Base-by-base conservation (phyloP, 1,139 yeast genomes). In the Yamadazyma epiphylla region DNA sequence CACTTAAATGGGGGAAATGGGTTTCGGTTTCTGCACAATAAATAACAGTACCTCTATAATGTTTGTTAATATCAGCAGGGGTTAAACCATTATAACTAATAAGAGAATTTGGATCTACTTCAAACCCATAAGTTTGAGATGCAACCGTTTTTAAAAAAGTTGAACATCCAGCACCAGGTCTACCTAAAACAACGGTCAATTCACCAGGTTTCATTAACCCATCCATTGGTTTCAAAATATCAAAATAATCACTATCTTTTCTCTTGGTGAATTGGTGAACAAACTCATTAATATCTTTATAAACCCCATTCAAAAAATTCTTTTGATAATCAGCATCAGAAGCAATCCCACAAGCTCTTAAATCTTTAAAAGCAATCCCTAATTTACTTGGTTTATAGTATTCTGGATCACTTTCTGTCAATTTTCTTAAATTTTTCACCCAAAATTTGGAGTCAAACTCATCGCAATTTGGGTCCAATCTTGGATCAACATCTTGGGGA, bases 321-420 rank as follows among this genome's bases (percentile, higher is more conserved):
- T 82, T 64, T 55, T 85, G 95, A 56, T 81, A 87, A 47, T 84
- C 91, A 3, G 88, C 73, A 48, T 82, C 94, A 4, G 82, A 66
- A 8, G 91, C 88, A 36, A 71, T 70, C 36, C 95, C 96, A 41
- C 68, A 73, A 2, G 89, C 94, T 33, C 83, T 59, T 42, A 87
- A 58, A 45, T 83, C 60, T 37, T 73, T 70, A 66, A 80, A 87
- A 4, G 82, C 71, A 22, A 87, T 64, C 8, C 95, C 94, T 35
- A 84, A 58, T 12, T 74, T 65, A 22, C 77, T 67, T 10, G 77
- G 77, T 44, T 78, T 77, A 54, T 75, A 83, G 47, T 77, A 70
- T 3, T 78, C 87, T 0, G 80, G 77, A 42, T 81, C 85, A 13
- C 67, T 31, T 9, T 43, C 48, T 27, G 36, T 31, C 28, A 53